phyloP scores from a whole-genome alignment of 306 rosid genomes.

The Dryas alaskensis region DNA sequence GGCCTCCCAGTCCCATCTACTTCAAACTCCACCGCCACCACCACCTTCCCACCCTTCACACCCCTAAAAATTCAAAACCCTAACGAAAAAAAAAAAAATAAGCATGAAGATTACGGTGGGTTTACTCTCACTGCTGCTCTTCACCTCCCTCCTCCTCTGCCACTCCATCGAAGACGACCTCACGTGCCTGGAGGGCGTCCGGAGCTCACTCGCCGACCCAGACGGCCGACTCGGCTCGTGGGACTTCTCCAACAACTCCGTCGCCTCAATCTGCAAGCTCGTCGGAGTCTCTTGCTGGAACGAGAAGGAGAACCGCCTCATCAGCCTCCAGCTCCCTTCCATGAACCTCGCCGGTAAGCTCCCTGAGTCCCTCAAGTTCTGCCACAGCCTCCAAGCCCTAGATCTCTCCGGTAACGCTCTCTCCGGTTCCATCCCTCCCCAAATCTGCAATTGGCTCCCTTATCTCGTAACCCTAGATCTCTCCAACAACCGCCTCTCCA shows the following conservation, averaged over 20 bases:
- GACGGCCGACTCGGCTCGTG: constrained; percentile 37
- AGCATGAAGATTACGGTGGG: constrained; percentile 24
- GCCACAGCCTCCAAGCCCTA: constrained; percentile 49
- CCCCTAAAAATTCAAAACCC: background rate
- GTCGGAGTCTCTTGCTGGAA: constrained; percentile 60
- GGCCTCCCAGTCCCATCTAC: background rate
- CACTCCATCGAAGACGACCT: constrained; percentile 43
- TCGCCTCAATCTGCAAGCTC: constrained; percentile 48
- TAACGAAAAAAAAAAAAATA: background rate
- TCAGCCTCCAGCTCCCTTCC: constrained; percentile 46
- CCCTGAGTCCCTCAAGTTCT: constrained; percentile 47
- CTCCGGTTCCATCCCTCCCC: constrained; percentile 42
- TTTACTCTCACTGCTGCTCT: constrained; percentile 16
- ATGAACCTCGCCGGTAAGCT: constrained; percentile 49
- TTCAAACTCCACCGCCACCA: background rate
- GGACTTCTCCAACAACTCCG: constrained; percentile 40
- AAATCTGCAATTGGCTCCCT: constrained; percentile 55
- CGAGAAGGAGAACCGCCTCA: constrained; percentile 53
- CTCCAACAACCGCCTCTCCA: constrained; percentile 45
- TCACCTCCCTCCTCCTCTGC: constrained; percentile 12
- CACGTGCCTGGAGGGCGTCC: constrained; percentile 44
- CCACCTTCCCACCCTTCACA: background rate
- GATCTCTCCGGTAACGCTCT: constrained; percentile 44
- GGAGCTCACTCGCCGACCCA: constrained; percentile 42
- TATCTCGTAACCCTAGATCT: constrained; percentile 57